These are phyloP conservation scores for Phaeodactylum tricornutum DNA, from an alignment of 108 stramenopile genomes.

Conservation along the genomic window DNA sequence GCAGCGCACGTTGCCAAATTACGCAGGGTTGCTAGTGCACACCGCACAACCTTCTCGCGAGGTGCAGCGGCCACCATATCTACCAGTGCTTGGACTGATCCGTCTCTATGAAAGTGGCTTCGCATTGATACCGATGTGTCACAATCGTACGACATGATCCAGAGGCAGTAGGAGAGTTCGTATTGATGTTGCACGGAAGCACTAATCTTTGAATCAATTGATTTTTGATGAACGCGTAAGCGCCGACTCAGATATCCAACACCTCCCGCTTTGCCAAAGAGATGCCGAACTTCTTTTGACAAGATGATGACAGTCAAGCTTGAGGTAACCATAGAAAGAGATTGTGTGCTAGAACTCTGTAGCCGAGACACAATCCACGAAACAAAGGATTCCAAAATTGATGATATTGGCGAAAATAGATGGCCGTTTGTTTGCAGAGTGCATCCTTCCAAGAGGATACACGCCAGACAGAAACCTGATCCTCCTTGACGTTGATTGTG, in stretches of 20 bases:
- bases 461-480: conserved; percentile 56
- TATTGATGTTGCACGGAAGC: conserved; percentile 80
- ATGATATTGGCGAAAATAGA: conserved; percentile 1
- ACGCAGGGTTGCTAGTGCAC: conserved; percentile 58
- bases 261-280: conserved; percentile 56
- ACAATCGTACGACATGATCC: conserved; percentile 79
- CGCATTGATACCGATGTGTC: conserved; percentile 16
- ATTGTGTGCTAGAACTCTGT: conserved; percentile 36
- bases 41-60: conserved; percentile 80
- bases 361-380: conserved; percentile 68
- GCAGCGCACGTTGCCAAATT: conserved; percentile 54
- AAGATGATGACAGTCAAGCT: conserved; percentile 40
- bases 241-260: conserved; percentile 62
- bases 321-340: conserved; percentile 54
- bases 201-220: conserved; percentile 2
- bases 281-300: conserved; percentile 32
- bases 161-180: conserved; percentile 84
- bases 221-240: conserved; percentile 14
- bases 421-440: conserved; percentile 24
- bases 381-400: conserved; percentile 31
- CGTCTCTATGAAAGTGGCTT: conserved; percentile 39
- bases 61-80: conserved; percentile 65
- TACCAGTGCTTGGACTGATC: conserved; percentile 44
- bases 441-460: conserved; percentile 52
- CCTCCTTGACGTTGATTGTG: too few species aligned